Base-by-base conservation (phyloP, 805 yeast genomes). In the Monosporozyma servazzii region DNA sequence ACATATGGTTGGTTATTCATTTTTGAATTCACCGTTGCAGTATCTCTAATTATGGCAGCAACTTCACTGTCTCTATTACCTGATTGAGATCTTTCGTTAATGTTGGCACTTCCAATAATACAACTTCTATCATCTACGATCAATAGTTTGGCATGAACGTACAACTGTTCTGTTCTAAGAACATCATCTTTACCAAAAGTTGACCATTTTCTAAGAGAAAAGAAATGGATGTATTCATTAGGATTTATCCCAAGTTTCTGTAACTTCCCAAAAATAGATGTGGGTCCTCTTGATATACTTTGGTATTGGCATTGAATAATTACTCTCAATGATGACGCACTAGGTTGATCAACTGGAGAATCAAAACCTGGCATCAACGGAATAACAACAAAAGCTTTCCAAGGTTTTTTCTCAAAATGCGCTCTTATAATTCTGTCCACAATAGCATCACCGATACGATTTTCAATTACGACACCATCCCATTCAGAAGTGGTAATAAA, bases 341-440 rank as follows among this genome's bases (percentile, higher is more conserved):
- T 96, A 15, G 93, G 86, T 55, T 86, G 80, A 63, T 91, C 98
- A 20, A 95, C 95, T 57, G 88, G 86, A 27, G 96, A 82, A 62
- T 86, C 93, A 66, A 95, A 93, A 0, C 99, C 99, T 1, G 99
- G 99, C 93, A 93, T 88, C 57, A 93, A 74, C 2, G 99, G 99
- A 55, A 93, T 88, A 10, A 93, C 76, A 54, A 93, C 84, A 25
- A 88, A 79, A 1, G 98, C 98, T 55, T 82, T 83, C 99, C 99
- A 93, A 10, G 73, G 67, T 50, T 80, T 84, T 5, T 81, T 80
- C 53, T 83, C 86, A 53, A 79, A 77, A 63, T 87, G 86, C 0
- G 99, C 99, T 46, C 89, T 76, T 33, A 90, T 85, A 51, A 91
- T 90, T 61, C 99, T 76, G 66, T 93, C 98, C n/a, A 93, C 98